Evolutionary conservation across 148 eudicot species (phyloP), one percentile per base, ranked within the genome.

Genomic region (Dysphania ambrosioides): DNA sequence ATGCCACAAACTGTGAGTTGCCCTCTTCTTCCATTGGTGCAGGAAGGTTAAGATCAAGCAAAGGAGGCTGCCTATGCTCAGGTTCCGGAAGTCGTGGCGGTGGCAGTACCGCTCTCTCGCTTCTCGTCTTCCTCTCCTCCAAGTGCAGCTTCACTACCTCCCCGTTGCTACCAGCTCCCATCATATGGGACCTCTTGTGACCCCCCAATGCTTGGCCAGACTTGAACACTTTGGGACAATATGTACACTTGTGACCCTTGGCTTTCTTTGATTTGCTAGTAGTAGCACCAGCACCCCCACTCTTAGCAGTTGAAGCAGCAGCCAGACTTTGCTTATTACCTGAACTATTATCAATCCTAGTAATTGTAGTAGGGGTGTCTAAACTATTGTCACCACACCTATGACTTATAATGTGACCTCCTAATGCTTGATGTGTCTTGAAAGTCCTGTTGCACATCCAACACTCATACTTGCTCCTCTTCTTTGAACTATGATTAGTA

Each of bases 171-270:
- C 68, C 68, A 38, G 81, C 82, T 24, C 85, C 89, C 32, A 89
- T 68, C 78, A 90, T 85, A 81, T 92, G 97, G 75, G 97, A 84
- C 85, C 98, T 88, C 83, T 95, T 95, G 75, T 95, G 98, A 51
- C 98, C 98, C 6, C 98, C 98, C 63, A 95, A 82, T 59, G 98
- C 98, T 83, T 95, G 98, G 58, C 98, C 98, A 15, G 91, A 90
- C 83, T 85, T 92, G 62, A 86, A 95, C 38, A 90, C 88, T 73
- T 72, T 90, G 34, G 80, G 79, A 84, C 98, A 95, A 71, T 84
- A 84, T 13, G 97, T 97, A 77, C 98, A 95, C 31, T 83, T 88
- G 44, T 92, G 93, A 68, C 83, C 90, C 81, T 85, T 90, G 38
- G 51, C 73, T 74, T 90, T 92, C 83, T 84, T 89, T 31, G 85